phyloP scores from a whole-genome alignment of 352 stramenopile genomes.

The Hyaloperonospora arabidopsidis region DNA sequence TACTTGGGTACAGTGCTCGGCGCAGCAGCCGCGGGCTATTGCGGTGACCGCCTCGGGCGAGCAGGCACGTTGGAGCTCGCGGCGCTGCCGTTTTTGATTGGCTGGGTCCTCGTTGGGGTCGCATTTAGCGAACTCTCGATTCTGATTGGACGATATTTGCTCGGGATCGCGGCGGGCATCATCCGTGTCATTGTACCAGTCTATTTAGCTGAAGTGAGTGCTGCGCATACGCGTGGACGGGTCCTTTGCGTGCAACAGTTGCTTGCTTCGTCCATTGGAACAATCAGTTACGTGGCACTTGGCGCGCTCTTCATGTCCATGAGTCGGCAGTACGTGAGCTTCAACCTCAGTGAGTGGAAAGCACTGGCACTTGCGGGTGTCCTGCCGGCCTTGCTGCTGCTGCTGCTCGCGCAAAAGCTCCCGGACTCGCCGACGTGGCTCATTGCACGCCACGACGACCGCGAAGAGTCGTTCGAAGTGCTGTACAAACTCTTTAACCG shows the following conservation, averaged over 20 bases:
- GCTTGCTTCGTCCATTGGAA: constrained; percentile 27
- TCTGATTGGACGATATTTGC: constrained; percentile 53
- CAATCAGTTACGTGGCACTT: constrained; percentile 44
- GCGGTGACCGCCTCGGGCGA: constrained; percentile 55
- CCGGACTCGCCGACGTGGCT: constrained; percentile 79
- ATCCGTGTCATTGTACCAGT: constrained; percentile 57
- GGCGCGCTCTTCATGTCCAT: constrained; percentile 53
- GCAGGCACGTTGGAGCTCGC: constrained; percentile 67
- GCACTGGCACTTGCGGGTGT: constrained; percentile 48
- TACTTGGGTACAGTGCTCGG: constrained; percentile 58
- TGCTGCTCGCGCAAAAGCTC: constrained; percentile 59
- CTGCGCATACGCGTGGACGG: constrained; percentile 46
- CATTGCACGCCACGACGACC: constrained; percentile 62
- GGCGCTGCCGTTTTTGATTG: constrained; percentile 61
- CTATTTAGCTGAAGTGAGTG: constrained; percentile 67
- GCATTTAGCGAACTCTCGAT: constrained; percentile 63
- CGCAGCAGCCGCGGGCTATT: constrained; percentile 44
- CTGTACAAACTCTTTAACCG: constrained; percentile 46
- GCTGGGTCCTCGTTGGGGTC: constrained; percentile 60
- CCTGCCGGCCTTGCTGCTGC: constrained; percentile 38
- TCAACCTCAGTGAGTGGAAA: constrained; percentile 82
- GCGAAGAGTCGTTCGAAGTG: constrained; percentile 52
- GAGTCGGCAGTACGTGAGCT: constrained; percentile 58
- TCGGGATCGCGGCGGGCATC: constrained; percentile 48
- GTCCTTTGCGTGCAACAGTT: constrained; percentile 41